A percentile compares a stretch with the other conserved stretches of the same genome.
phyloP scores from a whole-genome alignment of 768 basidiomycete genomes.

The Lactarius evosmus region DNA sequence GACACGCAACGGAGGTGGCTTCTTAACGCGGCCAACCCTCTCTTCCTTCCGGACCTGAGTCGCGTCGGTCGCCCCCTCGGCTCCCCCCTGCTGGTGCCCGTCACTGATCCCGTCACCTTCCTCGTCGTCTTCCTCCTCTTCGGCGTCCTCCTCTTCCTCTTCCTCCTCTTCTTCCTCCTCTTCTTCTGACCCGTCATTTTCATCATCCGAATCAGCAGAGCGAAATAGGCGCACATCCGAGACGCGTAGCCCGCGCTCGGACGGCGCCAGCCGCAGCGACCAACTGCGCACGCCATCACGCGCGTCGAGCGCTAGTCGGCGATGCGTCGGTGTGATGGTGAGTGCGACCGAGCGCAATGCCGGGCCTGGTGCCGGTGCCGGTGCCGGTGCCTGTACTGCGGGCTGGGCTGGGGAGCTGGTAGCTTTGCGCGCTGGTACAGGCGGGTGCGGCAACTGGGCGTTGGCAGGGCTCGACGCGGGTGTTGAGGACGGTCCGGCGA shows the following conservation, averaged over 20 bases:
- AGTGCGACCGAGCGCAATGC: constrained; percentile 30
- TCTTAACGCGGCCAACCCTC: constrained; percentile 29
- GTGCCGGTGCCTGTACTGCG: constrained; percentile 9
- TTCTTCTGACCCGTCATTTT: constrained; percentile 53
- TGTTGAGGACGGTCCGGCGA: constrained; percentile 26
- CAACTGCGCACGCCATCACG: constrained; percentile 72
- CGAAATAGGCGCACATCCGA: constrained; percentile 51
- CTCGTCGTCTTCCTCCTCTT: constrained; percentile 41
- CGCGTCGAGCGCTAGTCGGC: constrained; percentile 57
- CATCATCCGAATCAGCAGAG: constrained; percentile 60
- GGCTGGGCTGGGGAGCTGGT: constrained; percentile 12
- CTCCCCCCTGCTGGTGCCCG: background rate
- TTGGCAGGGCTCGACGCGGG: constrained; percentile 17
- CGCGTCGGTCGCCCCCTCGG: background rate
- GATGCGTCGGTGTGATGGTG: constrained; percentile 48
- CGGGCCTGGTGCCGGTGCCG: constrained; percentile 25
- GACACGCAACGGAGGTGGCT: constrained; percentile 41
- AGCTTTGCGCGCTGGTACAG: constrained; percentile 24
- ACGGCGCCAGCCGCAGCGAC: constrained; percentile 58
- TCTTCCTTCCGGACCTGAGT: constrained; percentile 39
- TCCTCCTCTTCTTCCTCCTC: constrained; percentile 47
- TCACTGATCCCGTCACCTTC: constrained; percentile 24
- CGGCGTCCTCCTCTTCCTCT: constrained; percentile 37
- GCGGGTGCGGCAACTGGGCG: constrained; percentile 22
- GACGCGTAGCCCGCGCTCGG: constrained; percentile 56